Base-by-base conservation (phyloP, 2,329 filamentous ascomycete genomes). In the Aspergillus thermomutatus region DNA sequence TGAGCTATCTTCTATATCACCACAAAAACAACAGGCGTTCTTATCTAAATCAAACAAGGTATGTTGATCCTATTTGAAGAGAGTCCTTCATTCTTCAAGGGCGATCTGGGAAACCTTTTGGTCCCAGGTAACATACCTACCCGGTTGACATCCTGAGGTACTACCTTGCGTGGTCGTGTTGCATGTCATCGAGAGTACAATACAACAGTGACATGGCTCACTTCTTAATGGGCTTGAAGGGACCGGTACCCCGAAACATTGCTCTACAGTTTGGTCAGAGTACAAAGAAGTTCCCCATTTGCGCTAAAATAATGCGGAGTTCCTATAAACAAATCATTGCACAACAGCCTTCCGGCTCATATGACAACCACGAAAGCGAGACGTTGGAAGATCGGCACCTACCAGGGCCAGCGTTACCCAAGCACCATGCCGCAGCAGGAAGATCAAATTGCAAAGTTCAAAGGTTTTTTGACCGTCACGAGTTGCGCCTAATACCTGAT, bases 361-460 rank as follows among this genome's bases (percentile, higher is more conserved):
- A 54, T 55, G 55, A 58, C 53, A 57, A 56, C 56, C 48, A 54
- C 56, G 58, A 57, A 56, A 55, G 64, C 58, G 58, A 59, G 58
- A 64, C 56, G 62, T 63, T 60, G 57, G 54, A 64, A 62, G 57
- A 65, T 61, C 58, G 66, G 67, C 71, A 73, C 70, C 70, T 73
- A 73, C 70, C 68, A 71, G 60, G 63, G 68, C 70, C 64, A 73
- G 69, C 65, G 61, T 67, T 64, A 64, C 70, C 68, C 68, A 64
- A 61, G 60, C 56, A 62, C 60, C 57, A 61, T 58, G 56, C 45
- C 65, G 62, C 60, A 58, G 59, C 58, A 54, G 27, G 54, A 61
- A 28, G 61, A 61, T 58, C 62, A 31, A 51, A 59, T 48, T 50
- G 50, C 51, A 54, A 63, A 27, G 34, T 43, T 57, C 21, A 59